Base-by-base conservation (phyloP, 495 filamentous ascomycete genomes). In the Hypoxylon cercidicola region DNA sequence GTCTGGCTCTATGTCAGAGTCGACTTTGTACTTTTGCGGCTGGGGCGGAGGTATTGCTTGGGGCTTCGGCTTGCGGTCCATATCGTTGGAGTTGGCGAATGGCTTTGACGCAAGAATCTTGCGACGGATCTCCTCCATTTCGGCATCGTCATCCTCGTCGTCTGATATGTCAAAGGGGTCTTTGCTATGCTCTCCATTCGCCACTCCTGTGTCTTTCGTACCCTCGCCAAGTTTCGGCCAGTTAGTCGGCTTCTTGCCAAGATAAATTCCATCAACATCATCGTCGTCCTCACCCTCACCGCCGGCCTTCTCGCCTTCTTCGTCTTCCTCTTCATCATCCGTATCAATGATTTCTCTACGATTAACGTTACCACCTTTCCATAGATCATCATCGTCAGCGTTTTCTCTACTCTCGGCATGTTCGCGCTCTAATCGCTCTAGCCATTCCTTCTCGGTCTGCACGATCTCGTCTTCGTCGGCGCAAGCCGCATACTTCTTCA, bases 61-160 rank as follows among this genome's bases (percentile, higher is more conserved):
- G 1, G 80, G 82, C 28, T 81, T 75, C 50, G 85, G 85, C 48
- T 85, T 85, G 45, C 79, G 70, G 48, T 74, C 76, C 21, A 74
- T 70, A 12, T 81, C 72, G 39, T 80, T 62, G 11, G 86, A 86
- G 64, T 91, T 91, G 39, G 90, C 80, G 65, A 97, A 99, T 0
- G 91, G 82, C 65, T 93, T 97, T 3, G 94, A 97, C 1, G 85
- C 87, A 2, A 98, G 81, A 18, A 97, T 91, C 66, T 90, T 89
- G 39, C 87, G 87, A 37, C 95, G 82, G 23, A 99, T 87, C 65
- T 95, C 93, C 39, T 92, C 93, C 91, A 97, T 97, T 71, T 96
- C 90, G 55, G 88, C 91, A 55, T 90, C 90, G 68, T 96, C 90
- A 12, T 90, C 88, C 10, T 91, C 88, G 16, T 89, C 89, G 4